Percentiles rank a stretch among this genome's conserved stretches.
These are phyloP conservation scores for Sphaerobolus stellatus DNA, from an alignment of 1,284 basidiomycete species.

Conservation along the genomic window DNA sequence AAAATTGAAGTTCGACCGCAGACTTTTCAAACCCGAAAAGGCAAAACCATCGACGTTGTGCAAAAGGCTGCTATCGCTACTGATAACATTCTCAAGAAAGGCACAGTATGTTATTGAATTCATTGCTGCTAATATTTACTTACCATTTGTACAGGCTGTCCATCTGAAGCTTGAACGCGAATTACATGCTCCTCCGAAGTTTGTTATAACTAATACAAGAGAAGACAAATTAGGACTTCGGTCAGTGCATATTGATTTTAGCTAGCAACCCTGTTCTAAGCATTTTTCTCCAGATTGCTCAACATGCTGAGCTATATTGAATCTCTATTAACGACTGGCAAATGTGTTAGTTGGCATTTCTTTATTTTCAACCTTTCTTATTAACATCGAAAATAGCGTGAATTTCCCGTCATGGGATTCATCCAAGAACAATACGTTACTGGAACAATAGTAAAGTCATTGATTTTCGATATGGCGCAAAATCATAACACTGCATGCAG, in stretches of 20 bases:
- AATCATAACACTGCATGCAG: slow-evolving; percentile 31
- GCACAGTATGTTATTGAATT: slow-evolving; percentile 49
- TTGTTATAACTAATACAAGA: slow-evolving; percentile 45
- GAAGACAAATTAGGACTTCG: slow-evolving; percentile 77
- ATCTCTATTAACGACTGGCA: slow-evolving; percentile 47
- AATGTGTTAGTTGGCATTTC: slow-evolving; percentile 38
- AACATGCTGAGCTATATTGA: slow-evolving; percentile 60
- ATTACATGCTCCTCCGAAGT: slow-evolving; percentile 59
- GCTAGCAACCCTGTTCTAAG: slow-evolving; percentile 3
- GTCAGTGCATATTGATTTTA: slow-evolving; percentile 33
- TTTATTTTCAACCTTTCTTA: background rate
- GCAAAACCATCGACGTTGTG: slow-evolving; percentile 67
- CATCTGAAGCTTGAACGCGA: slow-evolving; percentile 81
- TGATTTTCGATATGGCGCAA: background rate
- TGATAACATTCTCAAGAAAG: slow-evolving; percentile 57
- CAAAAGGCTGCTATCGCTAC: slow-evolving; percentile 57
- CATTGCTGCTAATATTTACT: background rate
- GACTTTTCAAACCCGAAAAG: slow-evolving; percentile 58
- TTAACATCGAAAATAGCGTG: slow-evolving; percentile 45
- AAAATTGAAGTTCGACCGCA: slow-evolving; percentile 56
- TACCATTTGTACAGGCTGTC: slow-evolving; percentile 47
- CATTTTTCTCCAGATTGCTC: slow-evolving; percentile 47
- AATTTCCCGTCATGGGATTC: slow-evolving; percentile 72
- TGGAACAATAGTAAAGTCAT: slow-evolving; percentile 61
- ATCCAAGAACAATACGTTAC: slow-evolving; percentile 54